Conservation (phyloP, 1,139 yeast species). For the Lodderomyces metapsilosis region DNA sequence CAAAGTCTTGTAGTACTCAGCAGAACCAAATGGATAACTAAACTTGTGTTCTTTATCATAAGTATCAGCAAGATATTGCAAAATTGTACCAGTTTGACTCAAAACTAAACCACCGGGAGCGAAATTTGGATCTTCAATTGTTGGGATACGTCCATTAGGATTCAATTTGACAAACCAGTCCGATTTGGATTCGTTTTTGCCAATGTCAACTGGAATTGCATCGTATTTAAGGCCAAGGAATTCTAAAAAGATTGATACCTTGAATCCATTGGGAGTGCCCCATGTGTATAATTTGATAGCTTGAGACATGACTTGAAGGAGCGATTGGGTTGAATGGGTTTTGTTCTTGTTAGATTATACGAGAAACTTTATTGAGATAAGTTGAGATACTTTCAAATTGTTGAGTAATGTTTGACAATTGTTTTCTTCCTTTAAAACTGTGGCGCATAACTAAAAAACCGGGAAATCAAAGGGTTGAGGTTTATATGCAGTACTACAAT, state of each 20-base stretch:
- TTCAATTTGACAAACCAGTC: slow-evolving; percentile 55
- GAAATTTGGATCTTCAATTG: slow-evolving; percentile 42
- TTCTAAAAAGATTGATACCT: slow-evolving; percentile 48
- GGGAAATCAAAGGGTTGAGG: too few species aligned
- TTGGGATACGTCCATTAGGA: slow-evolving; percentile 65
- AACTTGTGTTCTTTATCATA: slow-evolving; percentile 54
- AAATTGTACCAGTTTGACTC: slow-evolving; percentile 60
- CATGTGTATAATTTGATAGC: slow-evolving; percentile 33
- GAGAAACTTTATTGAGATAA: not conserved
- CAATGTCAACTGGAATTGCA: slow-evolving; percentile 39
- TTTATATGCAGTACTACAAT: too few species aligned
- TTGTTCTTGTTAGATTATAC: too few species aligned
- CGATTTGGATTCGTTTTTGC: slow-evolving; percentile 43
- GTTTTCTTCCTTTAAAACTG: too few species aligned
- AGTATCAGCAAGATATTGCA: slow-evolving; percentile 54
- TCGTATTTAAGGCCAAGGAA: slow-evolving; percentile 49
- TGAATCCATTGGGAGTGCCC: slow-evolving; percentile 59
- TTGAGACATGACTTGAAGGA: not conserved
- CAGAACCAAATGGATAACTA: slow-evolving; percentile 44
- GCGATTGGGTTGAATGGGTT: too few species aligned
- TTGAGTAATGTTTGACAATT: too few species aligned
- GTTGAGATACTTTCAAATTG: too few species aligned
- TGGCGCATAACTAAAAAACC: too few species aligned
- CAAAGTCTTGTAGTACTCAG: slow-evolving; percentile 47
- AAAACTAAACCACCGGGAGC: slow-evolving; percentile 33